Percentiles rank a stretch among this genome's conserved stretches.
Evolutionary conservation across 2,329 filamentous ascomycete species (phyloP).

Genomic region (Ciborinia camelliae): DNA sequence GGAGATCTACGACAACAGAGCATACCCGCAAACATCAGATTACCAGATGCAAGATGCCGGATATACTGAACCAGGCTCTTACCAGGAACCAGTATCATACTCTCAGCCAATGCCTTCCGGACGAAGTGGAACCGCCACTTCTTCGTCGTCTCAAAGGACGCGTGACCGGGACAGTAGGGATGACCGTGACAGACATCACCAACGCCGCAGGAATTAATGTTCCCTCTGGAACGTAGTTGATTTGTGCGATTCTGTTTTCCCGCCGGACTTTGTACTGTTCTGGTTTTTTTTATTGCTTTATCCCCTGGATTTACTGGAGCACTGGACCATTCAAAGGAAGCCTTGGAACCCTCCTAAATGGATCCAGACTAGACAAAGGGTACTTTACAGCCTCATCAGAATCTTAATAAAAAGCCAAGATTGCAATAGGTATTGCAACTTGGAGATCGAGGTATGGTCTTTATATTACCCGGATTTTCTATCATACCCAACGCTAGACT

Average conservation of each 20-base stretch:
- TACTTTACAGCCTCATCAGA: conserved; percentile 26
- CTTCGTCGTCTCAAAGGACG: conserved; percentile 27
- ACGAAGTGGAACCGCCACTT: conserved; percentile 30
- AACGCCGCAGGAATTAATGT: conserved; percentile 28
- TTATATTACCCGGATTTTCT: conserved; percentile 23
- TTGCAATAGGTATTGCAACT: conserved; percentile 25
- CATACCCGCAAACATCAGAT: conserved; percentile 26
- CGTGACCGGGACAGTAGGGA: conserved; percentile 33
- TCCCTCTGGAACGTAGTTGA: conserved; percentile 25
- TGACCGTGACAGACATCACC: conserved; percentile 30
- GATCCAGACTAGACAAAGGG: conserved; percentile 29
- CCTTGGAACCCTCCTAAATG: conserved; percentile 27
- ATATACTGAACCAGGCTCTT: conserved; percentile 22
- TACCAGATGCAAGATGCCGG: conserved; percentile 21
- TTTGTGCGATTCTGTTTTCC: conserved; percentile 23
- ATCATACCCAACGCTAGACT: conserved; percentile 24
- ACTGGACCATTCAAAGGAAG: conserved; percentile 25
- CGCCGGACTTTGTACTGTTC: conserved; percentile 28
- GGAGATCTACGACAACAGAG: conserved; percentile 27
- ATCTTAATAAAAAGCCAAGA: conserved; percentile 26
- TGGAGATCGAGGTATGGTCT: conserved; percentile 27
- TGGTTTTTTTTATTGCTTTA: conserved; percentile 33
- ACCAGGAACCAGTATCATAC: conserved; percentile 28
- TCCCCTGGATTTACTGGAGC: conserved; percentile 27
- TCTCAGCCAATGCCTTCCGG: conserved; percentile 28